These are phyloP conservation scores for Diaporthe sp. DNA, from an alignment of 2,329 filamentous ascomycete species.

Conservation along the genomic window DNA sequence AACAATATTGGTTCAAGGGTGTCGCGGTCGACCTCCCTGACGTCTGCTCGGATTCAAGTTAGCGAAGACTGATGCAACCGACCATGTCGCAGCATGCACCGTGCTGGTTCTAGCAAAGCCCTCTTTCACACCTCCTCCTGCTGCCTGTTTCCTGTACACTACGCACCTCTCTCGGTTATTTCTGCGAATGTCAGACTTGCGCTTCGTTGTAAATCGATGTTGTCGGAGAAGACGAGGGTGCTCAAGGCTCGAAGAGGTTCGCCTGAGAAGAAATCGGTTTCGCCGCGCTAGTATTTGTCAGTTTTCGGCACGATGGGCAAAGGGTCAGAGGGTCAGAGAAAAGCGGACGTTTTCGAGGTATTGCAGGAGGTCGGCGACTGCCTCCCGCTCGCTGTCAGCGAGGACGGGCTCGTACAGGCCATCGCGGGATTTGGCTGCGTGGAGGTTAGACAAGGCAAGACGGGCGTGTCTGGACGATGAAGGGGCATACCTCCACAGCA, in stretches of 20 bases:
- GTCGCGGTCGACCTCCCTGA: conserved; percentile 93
- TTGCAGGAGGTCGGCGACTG: conserved; percentile 93
- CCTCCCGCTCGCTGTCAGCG: conserved; percentile 96
- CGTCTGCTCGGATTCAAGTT: conserved; percentile 72
- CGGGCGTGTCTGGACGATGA: conserved; percentile 20
- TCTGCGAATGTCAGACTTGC: conserved; percentile 98
- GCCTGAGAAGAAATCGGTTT: conserved; percentile 98
- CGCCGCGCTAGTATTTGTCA: conserved; percentile 77
- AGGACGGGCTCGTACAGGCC: conserved; percentile 88
- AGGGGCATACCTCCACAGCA: conserved; percentile 68
- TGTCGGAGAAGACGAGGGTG: conserved; percentile 97
- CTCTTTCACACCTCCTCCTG: neutral
- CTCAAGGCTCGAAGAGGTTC: conserved; percentile 94
- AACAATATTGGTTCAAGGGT: conserved; percentile 97
- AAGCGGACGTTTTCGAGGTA: conserved; percentile 92
- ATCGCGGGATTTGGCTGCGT: conserved; percentile 80
- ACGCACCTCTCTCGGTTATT: conserved; percentile 95
- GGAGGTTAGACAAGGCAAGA: conserved; percentile 41
- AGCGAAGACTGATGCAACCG: conserved; percentile 21
- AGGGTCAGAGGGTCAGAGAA: conserved; percentile 12
- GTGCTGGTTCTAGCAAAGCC: neutral
- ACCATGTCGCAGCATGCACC: neutral
- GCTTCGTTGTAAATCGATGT: conserved; percentile 97
- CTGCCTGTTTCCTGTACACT: conserved; percentile 19
- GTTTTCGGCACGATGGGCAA: conserved; percentile 36